Conservation (phyloP, 1,284 basidiomycete species). For the Bondarzewia mesenterica region DNA sequence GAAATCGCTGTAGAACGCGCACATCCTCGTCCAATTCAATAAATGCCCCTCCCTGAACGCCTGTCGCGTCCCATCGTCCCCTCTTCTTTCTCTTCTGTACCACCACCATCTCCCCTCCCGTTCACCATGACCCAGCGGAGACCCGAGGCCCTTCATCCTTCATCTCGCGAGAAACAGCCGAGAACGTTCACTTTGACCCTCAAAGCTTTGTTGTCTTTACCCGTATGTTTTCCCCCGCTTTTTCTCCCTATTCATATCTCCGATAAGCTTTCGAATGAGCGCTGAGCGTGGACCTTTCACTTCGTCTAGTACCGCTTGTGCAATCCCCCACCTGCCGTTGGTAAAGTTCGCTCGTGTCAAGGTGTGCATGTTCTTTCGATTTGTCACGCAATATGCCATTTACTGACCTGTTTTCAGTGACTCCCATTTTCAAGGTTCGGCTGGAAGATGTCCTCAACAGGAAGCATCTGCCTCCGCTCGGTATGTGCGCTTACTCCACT, state of each 20-base stretch:
- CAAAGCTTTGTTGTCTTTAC: conserved; percentile 40
- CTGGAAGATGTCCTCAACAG: conserved; percentile 64
- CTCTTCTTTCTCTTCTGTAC: background rate
- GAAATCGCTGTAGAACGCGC: no score
- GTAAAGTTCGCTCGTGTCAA: conserved; percentile 54
- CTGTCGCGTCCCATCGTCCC: background rate
- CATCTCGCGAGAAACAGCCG: conserved; percentile 28
- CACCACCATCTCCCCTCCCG: background rate
- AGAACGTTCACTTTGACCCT: conserved; percentile 37
- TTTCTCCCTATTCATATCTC: no score
- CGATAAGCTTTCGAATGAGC: no score
- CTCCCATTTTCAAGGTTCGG: conserved; percentile 49
- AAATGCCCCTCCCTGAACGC: background rate
- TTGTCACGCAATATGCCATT: background rate
- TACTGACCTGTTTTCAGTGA: conserved; percentile 27
- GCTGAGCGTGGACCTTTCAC: conserved; percentile 1
- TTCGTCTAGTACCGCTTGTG: conserved; percentile 45
- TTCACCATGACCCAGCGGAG: conserved; percentile 5
- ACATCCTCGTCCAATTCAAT: no score
- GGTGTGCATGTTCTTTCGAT: conserved; percentile 26
- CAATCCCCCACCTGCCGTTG: conserved; percentile 59
- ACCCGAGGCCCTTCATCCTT: background rate
- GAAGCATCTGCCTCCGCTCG: conserved; percentile 65
- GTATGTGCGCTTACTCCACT: conserved; percentile 16
- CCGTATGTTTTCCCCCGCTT: conserved; percentile 25